Conservation (phyloP, 257 asterid genomes). For the Cinchona pubescens region DNA sequence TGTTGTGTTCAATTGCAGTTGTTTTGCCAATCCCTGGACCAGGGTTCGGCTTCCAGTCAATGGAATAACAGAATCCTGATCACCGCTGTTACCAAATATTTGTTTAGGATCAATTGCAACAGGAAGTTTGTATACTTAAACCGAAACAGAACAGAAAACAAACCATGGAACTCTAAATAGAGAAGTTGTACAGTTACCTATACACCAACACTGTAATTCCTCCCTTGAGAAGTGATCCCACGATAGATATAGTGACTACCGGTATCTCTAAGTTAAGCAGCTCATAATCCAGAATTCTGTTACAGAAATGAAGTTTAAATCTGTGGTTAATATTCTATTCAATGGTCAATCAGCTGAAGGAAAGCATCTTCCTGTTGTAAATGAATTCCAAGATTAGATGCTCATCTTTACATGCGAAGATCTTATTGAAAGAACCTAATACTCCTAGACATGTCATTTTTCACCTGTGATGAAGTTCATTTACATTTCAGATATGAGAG, state of each 20-base stretch:
- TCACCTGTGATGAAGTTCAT: neutral
- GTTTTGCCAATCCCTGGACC: conserved; percentile 45
- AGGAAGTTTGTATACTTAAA: neutral
- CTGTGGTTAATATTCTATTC: neutral
- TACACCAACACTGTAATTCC: conserved; percentile 56
- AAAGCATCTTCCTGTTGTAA: neutral
- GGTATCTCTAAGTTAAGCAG: conserved; percentile 62
- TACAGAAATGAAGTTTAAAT: conserved; percentile 1
- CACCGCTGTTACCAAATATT: conserved; percentile 46
- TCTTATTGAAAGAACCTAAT: neutral
- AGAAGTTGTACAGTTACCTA: conserved; percentile 34
- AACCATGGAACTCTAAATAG: neutral
- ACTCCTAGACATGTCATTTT: neutral
- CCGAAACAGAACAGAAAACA: neutral
- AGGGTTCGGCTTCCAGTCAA: conserved; percentile 58
- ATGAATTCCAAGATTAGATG: neutral
- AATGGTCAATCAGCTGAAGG: neutral
- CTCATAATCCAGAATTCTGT: conserved; percentile 58
- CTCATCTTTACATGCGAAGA: neutral
- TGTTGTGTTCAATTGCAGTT: conserved; percentile 46
- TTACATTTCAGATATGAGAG: neutral
- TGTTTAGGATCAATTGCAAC: neutral
- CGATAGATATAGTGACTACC: conserved; percentile 44
- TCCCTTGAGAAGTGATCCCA: conserved; percentile 53
- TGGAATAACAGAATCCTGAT: conserved; percentile 76